Conservation (phyloP, 2,329 filamentous ascomycete genomes). For the Pestalotiopsis sp. region DNA sequence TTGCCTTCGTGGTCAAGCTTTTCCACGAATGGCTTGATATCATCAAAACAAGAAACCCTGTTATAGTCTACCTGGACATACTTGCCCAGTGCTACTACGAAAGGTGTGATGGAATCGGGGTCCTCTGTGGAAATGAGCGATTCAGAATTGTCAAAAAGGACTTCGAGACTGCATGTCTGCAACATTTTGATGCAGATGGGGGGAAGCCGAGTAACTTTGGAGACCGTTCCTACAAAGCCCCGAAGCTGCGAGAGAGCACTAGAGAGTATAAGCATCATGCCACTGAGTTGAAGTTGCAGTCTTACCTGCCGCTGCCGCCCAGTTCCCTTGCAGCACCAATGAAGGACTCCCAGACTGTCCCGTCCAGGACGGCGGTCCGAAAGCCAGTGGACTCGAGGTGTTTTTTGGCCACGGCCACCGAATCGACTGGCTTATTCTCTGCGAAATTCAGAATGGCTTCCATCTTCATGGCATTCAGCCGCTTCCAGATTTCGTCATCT, state of each 20-base stretch:
- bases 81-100: constrained; percentile 26
- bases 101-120: no score
- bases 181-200: constrained; percentile 18
- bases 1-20: constrained; percentile 41
- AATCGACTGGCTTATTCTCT: neutral
- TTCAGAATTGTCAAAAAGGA: constrained; percentile 14
- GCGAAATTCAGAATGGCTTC: neutral
- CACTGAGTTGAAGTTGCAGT: neutral
- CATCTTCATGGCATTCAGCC: neutral
- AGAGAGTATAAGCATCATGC: neutral
- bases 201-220: constrained; percentile 10
- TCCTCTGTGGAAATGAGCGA: neutral
- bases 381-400: constrained; percentile 7
- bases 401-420: neutral
- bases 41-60: constrained; percentile 47
- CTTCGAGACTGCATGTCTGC: constrained; percentile 16
- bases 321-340: constrained; percentile 40
- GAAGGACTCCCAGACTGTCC: constrained; percentile 41
- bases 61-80: constrained; percentile 39
- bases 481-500: neutral
- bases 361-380: constrained; percentile 21
- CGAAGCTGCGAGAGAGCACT: constrained; percentile 23
- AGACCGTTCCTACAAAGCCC: constrained; percentile 17
- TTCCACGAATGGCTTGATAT: constrained; percentile 47
- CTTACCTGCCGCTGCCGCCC: constrained; percentile 36